Evolutionary conservation across 192 early-diverging fungal genomes (phyloP).

Genomic region (Dissophora ornata): DNA sequence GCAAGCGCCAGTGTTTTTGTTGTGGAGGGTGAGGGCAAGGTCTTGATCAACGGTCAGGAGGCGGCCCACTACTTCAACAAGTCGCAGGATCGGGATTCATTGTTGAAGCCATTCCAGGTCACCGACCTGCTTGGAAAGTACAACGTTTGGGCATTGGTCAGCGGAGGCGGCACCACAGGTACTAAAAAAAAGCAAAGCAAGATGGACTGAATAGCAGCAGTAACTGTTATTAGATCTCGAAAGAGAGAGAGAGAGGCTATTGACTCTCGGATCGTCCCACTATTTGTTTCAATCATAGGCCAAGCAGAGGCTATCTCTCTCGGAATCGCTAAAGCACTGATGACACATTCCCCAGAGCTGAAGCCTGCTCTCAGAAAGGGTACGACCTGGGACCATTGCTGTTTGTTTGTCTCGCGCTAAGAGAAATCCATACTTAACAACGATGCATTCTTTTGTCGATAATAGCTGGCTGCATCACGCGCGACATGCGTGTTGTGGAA

Average conservation of each 20-base stretch:
- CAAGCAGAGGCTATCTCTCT: constrained; percentile 90
- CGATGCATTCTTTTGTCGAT: neutral
- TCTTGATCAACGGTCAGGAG: constrained; percentile 83
- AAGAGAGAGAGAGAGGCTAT: no score
- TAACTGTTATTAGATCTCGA: no score
- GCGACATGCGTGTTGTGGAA: constrained; percentile 86
- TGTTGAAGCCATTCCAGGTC: constrained; percentile 79
- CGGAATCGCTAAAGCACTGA: constrained; percentile 79
- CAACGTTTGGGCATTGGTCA: constrained; percentile 86
- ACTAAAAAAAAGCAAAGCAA: no score
- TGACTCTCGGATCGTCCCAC: no score
- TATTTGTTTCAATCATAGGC: constrained; percentile 49
- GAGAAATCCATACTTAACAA: no score
- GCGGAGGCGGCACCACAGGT: constrained; percentile 85
- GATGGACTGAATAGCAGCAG: no score
- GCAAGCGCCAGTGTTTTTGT: constrained; percentile 81
- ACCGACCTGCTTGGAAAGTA: constrained; percentile 75
- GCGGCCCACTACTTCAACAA: constrained; percentile 81
- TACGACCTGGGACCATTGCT: constrained; percentile 16
- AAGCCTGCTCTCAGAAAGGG: constrained; percentile 67
- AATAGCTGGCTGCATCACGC: constrained; percentile 65
- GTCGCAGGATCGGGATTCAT: constrained; percentile 70
- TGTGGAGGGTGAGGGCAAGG: constrained; percentile 73
- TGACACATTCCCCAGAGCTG: constrained; percentile 70
- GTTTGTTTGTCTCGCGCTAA: no score